Evolutionary conservation across 2,329 filamentous ascomycete genomes (phyloP).

Genomic region (Neonectria punicea): DNA sequence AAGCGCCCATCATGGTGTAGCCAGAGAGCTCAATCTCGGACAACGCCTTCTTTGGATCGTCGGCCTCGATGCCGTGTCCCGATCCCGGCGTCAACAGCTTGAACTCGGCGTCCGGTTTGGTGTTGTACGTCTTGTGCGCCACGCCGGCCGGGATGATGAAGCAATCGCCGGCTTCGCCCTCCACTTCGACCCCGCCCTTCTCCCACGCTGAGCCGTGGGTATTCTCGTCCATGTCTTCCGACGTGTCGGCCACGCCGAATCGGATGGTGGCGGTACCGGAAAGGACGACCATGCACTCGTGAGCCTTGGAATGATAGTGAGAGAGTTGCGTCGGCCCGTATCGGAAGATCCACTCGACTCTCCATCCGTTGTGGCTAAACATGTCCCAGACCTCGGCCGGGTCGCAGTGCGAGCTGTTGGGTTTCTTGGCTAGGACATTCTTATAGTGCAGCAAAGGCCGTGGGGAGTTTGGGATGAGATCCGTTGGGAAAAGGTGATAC

Average conservation of each 20-base stretch:
- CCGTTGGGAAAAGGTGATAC: constrained; percentile 55
- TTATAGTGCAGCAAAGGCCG: constrained; percentile 63
- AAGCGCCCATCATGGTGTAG: constrained; percentile 60
- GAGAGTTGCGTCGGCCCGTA: constrained; percentile 65
- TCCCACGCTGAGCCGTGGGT: constrained; percentile 55
- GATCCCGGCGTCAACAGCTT: constrained; percentile 56
- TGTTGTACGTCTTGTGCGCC: constrained; percentile 63
- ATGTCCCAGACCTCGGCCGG: constrained; percentile 51
- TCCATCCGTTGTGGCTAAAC: constrained; percentile 62
- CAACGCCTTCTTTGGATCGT: constrained; percentile 50
- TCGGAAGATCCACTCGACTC: constrained; percentile 65
- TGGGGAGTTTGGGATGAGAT: constrained; percentile 62
- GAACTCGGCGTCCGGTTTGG: constrained; percentile 48
- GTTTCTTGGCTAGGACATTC: constrained; percentile 20
- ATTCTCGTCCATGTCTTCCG: constrained; percentile 50
- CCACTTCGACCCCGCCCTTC: constrained; percentile 59
- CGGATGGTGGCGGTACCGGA: constrained; percentile 63
- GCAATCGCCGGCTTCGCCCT: constrained; percentile 63
- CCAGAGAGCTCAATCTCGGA: constrained; percentile 47
- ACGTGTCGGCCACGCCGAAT: constrained; percentile 64
- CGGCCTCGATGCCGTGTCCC: constrained; percentile 49
- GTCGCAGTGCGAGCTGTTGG: constrained; percentile 34
- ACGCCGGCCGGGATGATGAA: constrained; percentile 68
- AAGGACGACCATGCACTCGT: constrained; percentile 68
- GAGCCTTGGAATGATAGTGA: constrained; percentile 66